Base-by-base conservation (phyloP, 768 basidiomycete species). In the Lactarius sanguifluus region DNA sequence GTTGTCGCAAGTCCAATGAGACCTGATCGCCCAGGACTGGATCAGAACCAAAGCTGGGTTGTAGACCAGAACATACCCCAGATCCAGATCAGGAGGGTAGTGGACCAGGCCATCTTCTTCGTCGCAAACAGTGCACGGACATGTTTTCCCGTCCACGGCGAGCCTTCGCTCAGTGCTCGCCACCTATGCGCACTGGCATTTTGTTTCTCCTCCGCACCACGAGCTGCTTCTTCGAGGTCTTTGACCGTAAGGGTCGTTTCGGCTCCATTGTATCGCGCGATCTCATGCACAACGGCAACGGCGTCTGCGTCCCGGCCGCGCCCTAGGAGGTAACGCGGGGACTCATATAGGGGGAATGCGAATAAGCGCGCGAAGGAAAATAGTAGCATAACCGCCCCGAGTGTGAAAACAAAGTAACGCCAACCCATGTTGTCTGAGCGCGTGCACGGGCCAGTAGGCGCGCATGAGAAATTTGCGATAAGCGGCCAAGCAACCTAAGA, bases 121-220 rank as follows among this genome's bases (percentile, higher is more conserved):
- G 87, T 87, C 25, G 82, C 80, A 74, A 91, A 92, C 64, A 93
- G 72, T 5, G 83, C 79, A 72, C 79, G 82, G 60, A 91, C 76
- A 72, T 91, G 85, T 15, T 73, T 69, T 1, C 67, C 40, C 56
- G 66, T 76, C 65, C 81, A 79, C 59, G 73, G 73, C 43, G 78
- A 81, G 59, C 82, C 78, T 66, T 80, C 78, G 77, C 77, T 81
- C 57, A 76, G 73, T 43, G 77, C 68, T 55, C 40, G 63, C 52
- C 69, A 72, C 72, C 65, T 67, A 67, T 58, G 34, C 3, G 62
- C 57, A 5, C 25, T 34, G 34, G 34, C 34, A 34, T 34, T 16
- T 20, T 61, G 55, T 28, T 69, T 69, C 61, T 67, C 57, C 52
- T 62, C 68, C 52, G 65, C 68, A 56, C 69, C 32, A 71, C 73